phyloP scores from a whole-genome alignment of 2,329 filamentous ascomycete species.

The Periconia macrospinosa region DNA sequence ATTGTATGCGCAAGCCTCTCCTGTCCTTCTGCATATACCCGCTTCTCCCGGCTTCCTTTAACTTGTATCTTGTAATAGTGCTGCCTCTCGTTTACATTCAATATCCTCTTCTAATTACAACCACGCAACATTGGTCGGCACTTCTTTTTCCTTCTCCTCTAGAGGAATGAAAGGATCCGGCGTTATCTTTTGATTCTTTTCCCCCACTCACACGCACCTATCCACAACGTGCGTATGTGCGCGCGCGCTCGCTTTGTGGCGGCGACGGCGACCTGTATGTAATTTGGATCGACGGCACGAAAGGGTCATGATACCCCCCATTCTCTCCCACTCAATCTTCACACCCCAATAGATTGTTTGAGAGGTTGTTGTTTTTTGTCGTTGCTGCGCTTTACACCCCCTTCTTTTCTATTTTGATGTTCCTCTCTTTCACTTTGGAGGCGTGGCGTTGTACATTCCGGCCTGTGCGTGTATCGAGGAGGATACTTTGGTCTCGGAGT shows the following conservation, averaged over 20 bases:
- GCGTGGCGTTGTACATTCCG: not conserved
- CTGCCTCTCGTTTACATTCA: slow-evolving; percentile 15
- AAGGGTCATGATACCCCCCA: slow-evolving; percentile 6
- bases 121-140: not conserved
- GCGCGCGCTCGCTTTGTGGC: not conserved
- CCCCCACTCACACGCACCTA: not conserved
- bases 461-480: not conserved
- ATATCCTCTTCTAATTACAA: slow-evolving; percentile 26
- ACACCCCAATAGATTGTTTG: not conserved
- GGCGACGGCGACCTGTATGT: not conserved
- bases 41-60: slow-evolving; percentile 18
- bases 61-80: slow-evolving; percentile 18
- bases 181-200: not conserved
- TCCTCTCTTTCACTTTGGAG: not conserved
- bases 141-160: not conserved
- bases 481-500: not conserved
- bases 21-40: slow-evolving; percentile 43
- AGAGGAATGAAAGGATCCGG: not conserved
- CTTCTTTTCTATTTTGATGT: not conserved
- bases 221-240: too few species aligned
- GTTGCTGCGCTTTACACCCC: not conserved
- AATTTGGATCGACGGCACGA: not conserved
- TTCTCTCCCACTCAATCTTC: not conserved
- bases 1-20: slow-evolving; percentile 31
- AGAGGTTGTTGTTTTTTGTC: not conserved